phyloP scores from a whole-genome alignment of 1,284 basidiomycete species.

The Ganoderma sinense region DNA sequence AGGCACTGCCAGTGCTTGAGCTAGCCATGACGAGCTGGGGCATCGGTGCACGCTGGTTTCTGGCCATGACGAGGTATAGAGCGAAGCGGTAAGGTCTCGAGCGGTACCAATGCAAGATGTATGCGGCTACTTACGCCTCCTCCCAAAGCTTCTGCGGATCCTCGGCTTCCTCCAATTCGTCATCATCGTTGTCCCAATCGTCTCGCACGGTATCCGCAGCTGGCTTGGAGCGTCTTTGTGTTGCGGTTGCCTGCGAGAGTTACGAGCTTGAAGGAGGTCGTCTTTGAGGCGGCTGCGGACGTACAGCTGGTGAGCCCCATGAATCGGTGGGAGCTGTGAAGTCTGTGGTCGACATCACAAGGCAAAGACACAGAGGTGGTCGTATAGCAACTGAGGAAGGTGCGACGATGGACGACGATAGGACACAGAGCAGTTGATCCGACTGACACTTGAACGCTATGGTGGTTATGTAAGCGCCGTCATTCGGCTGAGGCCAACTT shows the following conservation, averaged over 20 bases:
- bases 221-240: not conserved
- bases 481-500: no score
- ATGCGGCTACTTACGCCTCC: constrained; percentile 49
- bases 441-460: no score
- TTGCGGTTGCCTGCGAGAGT: not conserved
- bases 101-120: not conserved
- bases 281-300: constrained; percentile 11
- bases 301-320: constrained; percentile 28
- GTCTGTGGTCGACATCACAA: not conserved
- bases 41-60: constrained; percentile 55
- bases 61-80: constrained; percentile 29
- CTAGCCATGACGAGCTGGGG: constrained; percentile 50
- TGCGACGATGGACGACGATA: not conserved
- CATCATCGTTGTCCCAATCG: constrained; percentile 56
- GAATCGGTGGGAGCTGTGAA: constrained; percentile 15
- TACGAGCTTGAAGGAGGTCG: constrained; percentile 1
- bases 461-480: no score
- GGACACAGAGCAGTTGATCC: no score
- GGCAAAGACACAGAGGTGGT: no score
- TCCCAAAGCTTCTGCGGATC: constrained; percentile 51
- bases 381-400: no score
- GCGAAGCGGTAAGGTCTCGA: not conserved
- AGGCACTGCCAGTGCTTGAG: constrained; percentile 35
- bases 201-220: constrained; percentile 40
- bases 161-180: constrained; percentile 41